A percentile compares a stretch with the other conserved stretches of the same genome.
phyloP scores from a whole-genome alignment of 1,139 yeast genomes.

The Zygosaccharomyces pseudobailii region DNA sequence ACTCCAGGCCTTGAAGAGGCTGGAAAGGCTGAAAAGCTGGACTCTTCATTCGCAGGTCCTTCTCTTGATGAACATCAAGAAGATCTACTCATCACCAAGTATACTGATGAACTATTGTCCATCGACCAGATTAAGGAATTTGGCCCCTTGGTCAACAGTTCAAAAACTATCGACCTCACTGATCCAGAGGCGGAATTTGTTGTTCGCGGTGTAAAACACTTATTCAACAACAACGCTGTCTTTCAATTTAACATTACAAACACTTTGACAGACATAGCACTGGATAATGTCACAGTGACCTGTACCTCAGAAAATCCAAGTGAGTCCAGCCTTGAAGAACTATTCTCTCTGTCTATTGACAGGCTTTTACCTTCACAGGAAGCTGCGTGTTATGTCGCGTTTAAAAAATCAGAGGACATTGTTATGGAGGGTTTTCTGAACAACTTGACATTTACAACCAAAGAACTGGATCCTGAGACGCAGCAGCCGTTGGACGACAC shows the following conservation, averaged over 20 bases:
- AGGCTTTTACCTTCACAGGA: constrained; percentile 65
- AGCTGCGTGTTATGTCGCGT: constrained; percentile 77
- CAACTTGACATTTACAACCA: constrained; percentile 67
- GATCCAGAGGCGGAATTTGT: constrained; percentile 93
- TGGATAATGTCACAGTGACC: constrained; percentile 75
- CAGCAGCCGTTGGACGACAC: constrained; percentile 65
- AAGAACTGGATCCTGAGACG: constrained; percentile 74
- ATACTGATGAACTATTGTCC: constrained; percentile 58
- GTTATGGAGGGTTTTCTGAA: constrained; percentile 58
- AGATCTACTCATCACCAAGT: constrained; percentile 51
- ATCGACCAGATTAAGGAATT: constrained; percentile 62
- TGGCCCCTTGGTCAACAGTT: constrained; percentile 74
- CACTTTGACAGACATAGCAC: constrained; percentile 71
- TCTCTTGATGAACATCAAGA: constrained; percentile 27
- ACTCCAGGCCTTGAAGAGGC: constrained; percentile 12
- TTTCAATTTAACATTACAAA: constrained; percentile 82
- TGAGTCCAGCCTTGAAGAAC: constrained; percentile 56
- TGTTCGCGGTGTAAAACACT: constrained; percentile 77
- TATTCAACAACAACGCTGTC: constrained; percentile 71
- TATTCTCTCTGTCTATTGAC: constrained; percentile 69
- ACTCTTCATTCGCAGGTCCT: constrained; percentile 24
- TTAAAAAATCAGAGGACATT: constrained; percentile 48
- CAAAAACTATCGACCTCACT: constrained; percentile 66
- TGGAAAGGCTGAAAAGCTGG: constrained; percentile 18
- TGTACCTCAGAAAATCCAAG: constrained; percentile 52